Evolutionary conservation across 345 rosid genomes (phyloP), one percentile per base, ranked within the genome.

Genomic region (Melaleuca alternifolia): DNA sequence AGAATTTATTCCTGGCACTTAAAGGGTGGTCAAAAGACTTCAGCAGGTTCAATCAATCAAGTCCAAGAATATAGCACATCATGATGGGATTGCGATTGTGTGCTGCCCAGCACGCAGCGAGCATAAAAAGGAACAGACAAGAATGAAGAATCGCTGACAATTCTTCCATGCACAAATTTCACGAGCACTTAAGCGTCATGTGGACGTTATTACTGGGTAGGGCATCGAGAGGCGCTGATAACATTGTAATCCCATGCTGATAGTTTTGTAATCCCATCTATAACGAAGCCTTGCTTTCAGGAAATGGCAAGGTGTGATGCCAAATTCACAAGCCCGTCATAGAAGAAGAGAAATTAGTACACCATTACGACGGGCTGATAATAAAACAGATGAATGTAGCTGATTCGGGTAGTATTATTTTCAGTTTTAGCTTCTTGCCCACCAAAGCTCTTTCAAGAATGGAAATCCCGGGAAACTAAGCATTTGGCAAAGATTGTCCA

Each of bases 1-100:
- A 18, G 48, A 20, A 71, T 90, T 95, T 95, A 91, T 97, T 96
- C 91, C 99, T 94, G 87, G 99, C 88, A 93, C 95, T 91, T 44
- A 94, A 90, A 50, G 89, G 57, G 85, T 52, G 50, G 59, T 24
- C n/a, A 84, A 81, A 84, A 48, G 41, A 48, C 24, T 52, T 13
- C 48, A 56, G 15, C 71, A 59, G 71, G 71, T 59, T 85, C 50
- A 85, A 16, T 51, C 4, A 62, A 11, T 61, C 59, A 53, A 50
- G 83, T 75, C 75, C 84, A 50, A 53, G 44, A 62, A 77, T 41
- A 75, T 20, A 71, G 6, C 62, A 30, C 28, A 5, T 7, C 11
- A 18, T 82, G 53, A 82, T 23, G 50, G 84, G 52, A 52, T 52
- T 41, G 54, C 53, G 21, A n/a, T 26, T 52, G 13, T 48, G 84